Conservation (phyloP, 805 yeast genomes). For the Yarrowia bubula region DNA sequence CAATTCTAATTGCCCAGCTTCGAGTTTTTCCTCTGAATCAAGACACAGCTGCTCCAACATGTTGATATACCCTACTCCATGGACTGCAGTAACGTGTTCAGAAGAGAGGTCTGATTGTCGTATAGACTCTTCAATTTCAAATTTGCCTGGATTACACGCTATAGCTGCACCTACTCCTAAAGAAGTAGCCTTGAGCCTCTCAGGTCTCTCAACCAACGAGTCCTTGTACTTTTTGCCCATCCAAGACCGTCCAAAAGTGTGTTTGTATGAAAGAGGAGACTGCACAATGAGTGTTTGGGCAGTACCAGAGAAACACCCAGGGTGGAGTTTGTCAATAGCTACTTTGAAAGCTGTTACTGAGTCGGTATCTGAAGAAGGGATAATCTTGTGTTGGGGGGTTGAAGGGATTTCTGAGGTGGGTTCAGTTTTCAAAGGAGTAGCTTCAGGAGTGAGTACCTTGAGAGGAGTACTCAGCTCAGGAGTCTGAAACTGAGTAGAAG, state of each 20-base stretch:
- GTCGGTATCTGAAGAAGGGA: neutral
- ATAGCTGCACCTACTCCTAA: conserved; percentile 75
- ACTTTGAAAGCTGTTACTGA: neutral
- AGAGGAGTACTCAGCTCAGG: neutral
- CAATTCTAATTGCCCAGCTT: conserved; percentile 60
- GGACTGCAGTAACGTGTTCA: conserved; percentile 65
- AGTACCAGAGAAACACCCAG: neutral
- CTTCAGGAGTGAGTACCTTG: neutral
- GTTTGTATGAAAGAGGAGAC: conserved; percentile 69
- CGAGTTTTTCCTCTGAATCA: conserved; percentile 55
- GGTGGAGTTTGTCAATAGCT: neutral
- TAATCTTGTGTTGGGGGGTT: neutral
- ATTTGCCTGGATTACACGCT: conserved; percentile 47
- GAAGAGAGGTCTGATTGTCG: conserved; percentile 48
- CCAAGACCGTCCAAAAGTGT: conserved; percentile 75
- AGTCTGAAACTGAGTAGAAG: neutral
- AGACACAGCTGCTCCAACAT: neutral
- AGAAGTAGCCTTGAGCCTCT: conserved; percentile 70
- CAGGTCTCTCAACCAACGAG: conserved; percentile 80
- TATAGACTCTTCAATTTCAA: conserved; percentile 49
- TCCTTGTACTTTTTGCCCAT: conserved; percentile 62
- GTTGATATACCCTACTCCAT: conserved; percentile 45
- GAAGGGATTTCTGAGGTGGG: neutral
- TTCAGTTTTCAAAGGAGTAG: neutral
- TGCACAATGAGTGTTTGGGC: conserved; percentile 53